These are phyloP conservation scores for Phalaenopsis equestris DNA, from an alignment of 106 monocot species.

Conservation along the genomic window DNA sequence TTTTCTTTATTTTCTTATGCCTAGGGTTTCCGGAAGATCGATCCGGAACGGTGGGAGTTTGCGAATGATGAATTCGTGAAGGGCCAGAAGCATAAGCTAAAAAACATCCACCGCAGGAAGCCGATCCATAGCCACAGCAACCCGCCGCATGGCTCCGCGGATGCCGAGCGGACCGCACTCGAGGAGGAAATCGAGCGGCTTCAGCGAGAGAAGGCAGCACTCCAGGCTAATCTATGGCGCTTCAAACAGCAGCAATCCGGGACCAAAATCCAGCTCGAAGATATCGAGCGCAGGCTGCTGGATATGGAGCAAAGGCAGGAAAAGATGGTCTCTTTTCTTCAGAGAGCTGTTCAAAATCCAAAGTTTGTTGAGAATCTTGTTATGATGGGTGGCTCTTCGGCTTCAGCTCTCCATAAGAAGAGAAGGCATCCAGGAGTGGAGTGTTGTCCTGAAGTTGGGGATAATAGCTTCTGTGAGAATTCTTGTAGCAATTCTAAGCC, in stretches of 20 bases:
- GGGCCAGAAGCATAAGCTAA: constrained; percentile 68
- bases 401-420: constrained; percentile 39
- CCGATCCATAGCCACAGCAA: constrained; percentile 93
- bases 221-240: constrained; percentile 40
- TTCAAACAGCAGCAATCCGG: constrained; percentile 56
- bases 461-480: constrained; percentile 27
- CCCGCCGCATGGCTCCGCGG: constrained; percentile 16
- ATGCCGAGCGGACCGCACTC: constrained; percentile 48
- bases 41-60: constrained; percentile 94
- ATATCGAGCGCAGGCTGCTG: constrained; percentile 42
- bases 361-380: constrained; percentile 56
- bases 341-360: constrained; percentile 40
- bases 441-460: constrained; percentile 19
- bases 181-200: constrained; percentile 85
- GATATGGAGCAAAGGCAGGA: constrained; percentile 84
- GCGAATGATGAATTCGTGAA: constrained; percentile 68
- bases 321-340: constrained; percentile 62
- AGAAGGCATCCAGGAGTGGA: constrained; percentile 38
- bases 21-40: constrained; percentile 88
- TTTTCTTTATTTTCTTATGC: neutral
- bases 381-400: constrained; percentile 16
- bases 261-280: constrained; percentile 45
- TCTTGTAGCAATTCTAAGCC: constrained; percentile 23
- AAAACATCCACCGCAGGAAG: constrained; percentile 86
- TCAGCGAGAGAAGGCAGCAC: constrained; percentile 34